phyloP scores from a whole-genome alignment of 2,329 filamentous ascomycete species.

The Mariannaea sp. region DNA sequence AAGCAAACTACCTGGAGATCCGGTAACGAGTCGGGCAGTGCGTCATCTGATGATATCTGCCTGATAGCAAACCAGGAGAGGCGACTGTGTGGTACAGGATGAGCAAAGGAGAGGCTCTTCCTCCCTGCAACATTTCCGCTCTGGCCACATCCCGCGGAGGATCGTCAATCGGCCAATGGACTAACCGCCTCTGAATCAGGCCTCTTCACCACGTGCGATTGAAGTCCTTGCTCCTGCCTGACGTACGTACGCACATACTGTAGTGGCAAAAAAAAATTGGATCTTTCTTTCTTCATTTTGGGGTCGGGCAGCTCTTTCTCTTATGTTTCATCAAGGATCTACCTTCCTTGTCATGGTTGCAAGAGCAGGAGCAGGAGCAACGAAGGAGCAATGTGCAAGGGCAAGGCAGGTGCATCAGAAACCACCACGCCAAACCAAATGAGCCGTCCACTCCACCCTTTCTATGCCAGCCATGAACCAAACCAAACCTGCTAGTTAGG shows the following conservation, averaged over 20 bases:
- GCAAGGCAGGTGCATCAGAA: constrained; percentile 10
- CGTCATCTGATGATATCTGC: background rate
- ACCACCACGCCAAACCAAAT: constrained; percentile 15
- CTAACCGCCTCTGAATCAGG: background rate
- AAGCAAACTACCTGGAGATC: background rate
- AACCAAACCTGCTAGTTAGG: too few relatives aligned
- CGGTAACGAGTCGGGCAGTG: background rate
- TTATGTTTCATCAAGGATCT: background rate
- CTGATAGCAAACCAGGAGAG: too few relatives aligned
- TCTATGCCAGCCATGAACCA: too few relatives aligned
- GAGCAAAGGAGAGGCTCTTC: too few relatives aligned
- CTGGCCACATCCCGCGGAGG: background rate
- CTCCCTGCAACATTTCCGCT: background rate
- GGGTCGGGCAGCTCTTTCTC: background rate
- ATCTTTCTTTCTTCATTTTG: background rate
- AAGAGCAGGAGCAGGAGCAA: constrained; percentile 23
- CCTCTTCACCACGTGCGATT: background rate
- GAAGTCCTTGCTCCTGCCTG: background rate
- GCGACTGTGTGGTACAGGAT: too few relatives aligned
- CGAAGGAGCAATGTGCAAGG: constrained; percentile 12
- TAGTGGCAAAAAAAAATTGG: background rate
- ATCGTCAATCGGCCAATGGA: background rate
- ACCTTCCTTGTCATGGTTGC: constrained; percentile 11
- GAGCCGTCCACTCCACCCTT: too few relatives aligned
- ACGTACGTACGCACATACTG: background rate